A percentile compares a stretch with the other conserved stretches of the same genome.
phyloP scores from a whole-genome alignment of 2,329 filamentous ascomycete genomes.

The Talaromyces sp. region DNA sequence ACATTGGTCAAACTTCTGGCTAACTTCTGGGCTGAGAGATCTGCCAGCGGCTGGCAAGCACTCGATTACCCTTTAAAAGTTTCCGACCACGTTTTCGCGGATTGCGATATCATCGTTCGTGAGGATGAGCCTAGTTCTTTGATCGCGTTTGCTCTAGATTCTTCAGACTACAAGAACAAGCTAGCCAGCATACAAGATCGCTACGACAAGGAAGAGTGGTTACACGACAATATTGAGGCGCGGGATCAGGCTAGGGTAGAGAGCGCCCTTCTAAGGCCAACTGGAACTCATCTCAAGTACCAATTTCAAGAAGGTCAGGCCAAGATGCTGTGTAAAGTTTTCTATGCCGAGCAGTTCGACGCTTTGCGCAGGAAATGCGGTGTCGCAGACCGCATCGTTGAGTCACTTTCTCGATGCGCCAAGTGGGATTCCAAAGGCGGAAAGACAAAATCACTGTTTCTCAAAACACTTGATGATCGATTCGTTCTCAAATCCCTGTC shows the following conservation, averaged over 20 bases:
- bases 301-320: slow-evolving; percentile 93
- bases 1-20: slow-evolving; percentile 93
- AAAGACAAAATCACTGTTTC: slow-evolving; percentile 94
- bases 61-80: slow-evolving; percentile 87
- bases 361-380: slow-evolving; percentile 89
- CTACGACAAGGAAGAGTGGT: slow-evolving; percentile 31
- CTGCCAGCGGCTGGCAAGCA: slow-evolving; percentile 87
- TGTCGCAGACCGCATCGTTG: slow-evolving; percentile 87
- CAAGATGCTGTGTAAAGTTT: slow-evolving; percentile 95
- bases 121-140: slow-evolving; percentile 97
- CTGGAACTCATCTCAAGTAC: slow-evolving; percentile 91
- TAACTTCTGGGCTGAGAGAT: slow-evolving; percentile 97
- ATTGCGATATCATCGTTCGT: slow-evolving; percentile 93
- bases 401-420: slow-evolving; percentile 88
- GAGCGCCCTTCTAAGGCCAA: slow-evolving; percentile 75
- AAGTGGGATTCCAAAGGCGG: slow-evolving; percentile 98
- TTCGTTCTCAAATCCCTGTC: slow-evolving; percentile 90
- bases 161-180: slow-evolving; percentile 80
- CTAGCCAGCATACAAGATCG: slow-evolving; percentile 52
- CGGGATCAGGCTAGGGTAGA: slow-evolving; percentile 71
- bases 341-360: slow-evolving; percentile 97
- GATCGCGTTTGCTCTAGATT: slow-evolving; percentile 87
- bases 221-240: slow-evolving; percentile 33
- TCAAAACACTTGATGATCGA: slow-evolving; percentile 93
- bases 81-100: slow-evolving; percentile 91